Evolutionary conservation across 345 rosid species (phyloP).

Genomic region (Zanthoxylum bungeanum): DNA sequence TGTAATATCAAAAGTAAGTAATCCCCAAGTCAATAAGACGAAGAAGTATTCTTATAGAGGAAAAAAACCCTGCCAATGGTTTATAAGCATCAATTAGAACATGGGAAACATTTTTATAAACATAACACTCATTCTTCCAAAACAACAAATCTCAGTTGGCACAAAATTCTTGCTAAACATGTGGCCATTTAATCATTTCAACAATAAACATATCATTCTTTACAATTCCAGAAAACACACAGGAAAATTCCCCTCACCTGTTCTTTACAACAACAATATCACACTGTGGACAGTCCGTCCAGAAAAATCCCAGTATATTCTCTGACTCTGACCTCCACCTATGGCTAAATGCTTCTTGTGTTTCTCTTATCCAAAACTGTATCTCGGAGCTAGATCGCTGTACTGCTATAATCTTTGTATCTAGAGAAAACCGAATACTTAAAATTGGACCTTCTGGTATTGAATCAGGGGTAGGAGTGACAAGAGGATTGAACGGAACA

Average conservation of each 20-base stretch:
- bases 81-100: background rate
- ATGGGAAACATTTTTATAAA: background rate
- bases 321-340: slow-evolving; percentile 74
- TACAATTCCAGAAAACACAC: slow-evolving; percentile 3
- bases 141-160: background rate
- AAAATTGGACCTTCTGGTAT: slow-evolving; percentile 78
- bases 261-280: slow-evolving; percentile 86
- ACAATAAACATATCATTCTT: background rate
- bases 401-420: slow-evolving; percentile 71
- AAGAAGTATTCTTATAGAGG: background rate
- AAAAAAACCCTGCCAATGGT: background rate
- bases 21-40: background rate
- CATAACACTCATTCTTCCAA: background rate
- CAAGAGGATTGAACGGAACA: slow-evolving; percentile 56
- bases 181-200: background rate
- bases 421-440: slow-evolving; percentile 74
- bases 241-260: slow-evolving; percentile 49
- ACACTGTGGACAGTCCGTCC: slow-evolving; percentile 89
- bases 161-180: background rate
- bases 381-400: slow-evolving; percentile 74
- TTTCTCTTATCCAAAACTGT: slow-evolving; percentile 74
- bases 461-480: slow-evolving; percentile 65
- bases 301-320: slow-evolving; percentile 86
- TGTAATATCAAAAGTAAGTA: background rate
- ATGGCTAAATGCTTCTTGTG: slow-evolving; percentile 56